Percentiles rank a stretch among this genome's conserved stretches.
Conservation (phyloP, 2,329 filamentous ascomycete genomes). For the Hypoxylon sp. region DNA sequence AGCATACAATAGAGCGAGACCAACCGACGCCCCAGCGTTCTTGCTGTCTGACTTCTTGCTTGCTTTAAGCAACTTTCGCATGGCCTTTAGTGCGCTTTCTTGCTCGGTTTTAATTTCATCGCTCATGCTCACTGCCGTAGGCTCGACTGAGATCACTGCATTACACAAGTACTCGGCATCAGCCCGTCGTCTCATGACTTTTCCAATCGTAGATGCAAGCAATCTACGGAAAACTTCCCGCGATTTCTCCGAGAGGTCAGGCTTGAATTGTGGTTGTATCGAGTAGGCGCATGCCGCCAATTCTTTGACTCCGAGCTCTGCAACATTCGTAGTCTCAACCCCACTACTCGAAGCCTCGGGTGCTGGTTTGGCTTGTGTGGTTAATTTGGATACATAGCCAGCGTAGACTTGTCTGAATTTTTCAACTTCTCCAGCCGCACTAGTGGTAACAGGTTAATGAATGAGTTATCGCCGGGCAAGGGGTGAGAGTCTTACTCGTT, state of each 20-base stretch:
- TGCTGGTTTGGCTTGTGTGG: constrained; percentile 58
- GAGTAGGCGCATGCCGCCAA: constrained; percentile 71
- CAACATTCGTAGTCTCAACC: constrained; percentile 56
- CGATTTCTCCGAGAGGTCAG: constrained; percentile 66
- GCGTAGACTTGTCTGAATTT: constrained; percentile 66
- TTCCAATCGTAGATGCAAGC: constrained; percentile 71
- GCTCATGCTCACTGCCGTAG: constrained; percentile 68
- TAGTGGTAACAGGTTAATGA: constrained; percentile 53
- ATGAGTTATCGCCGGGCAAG: constrained; percentile 44
- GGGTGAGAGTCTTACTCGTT: constrained; percentile 52
- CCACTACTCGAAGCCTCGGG: constrained; percentile 50
- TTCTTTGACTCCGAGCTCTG: constrained; percentile 64
- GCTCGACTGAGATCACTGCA: constrained; percentile 68
- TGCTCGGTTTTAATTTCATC: constrained; percentile 68
- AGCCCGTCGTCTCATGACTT: constrained; percentile 67
- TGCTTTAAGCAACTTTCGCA: constrained; percentile 67
- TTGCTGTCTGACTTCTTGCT: constrained; percentile 55
- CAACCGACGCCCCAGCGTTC: constrained; percentile 65
- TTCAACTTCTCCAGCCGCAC: constrained; percentile 53
- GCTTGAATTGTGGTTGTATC: constrained; percentile 59
- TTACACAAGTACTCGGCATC: constrained; percentile 69
- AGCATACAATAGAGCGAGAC: constrained; percentile 85
- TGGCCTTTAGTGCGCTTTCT: constrained; percentile 65
- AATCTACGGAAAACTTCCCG: constrained; percentile 69
- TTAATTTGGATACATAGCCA: constrained; percentile 68